Evolutionary conservation across 768 basidiomycete genomes (phyloP).

Genomic region (Psilocybe subaeruginosa): DNA sequence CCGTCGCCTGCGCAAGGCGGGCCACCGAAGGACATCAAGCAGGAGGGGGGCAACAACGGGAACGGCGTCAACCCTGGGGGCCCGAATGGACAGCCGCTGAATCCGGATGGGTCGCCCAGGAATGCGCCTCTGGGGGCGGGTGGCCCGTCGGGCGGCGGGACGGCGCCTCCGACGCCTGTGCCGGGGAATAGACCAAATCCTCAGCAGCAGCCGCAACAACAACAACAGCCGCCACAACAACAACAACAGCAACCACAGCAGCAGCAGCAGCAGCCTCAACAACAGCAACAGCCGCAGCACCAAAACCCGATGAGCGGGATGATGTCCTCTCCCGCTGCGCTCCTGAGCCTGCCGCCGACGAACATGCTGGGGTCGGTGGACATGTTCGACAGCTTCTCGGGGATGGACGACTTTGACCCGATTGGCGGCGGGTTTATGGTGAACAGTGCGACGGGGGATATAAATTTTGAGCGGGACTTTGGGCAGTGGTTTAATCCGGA

Average conservation of each 20-base stretch:
- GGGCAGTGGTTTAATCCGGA: constrained; percentile 74
- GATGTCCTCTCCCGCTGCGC: constrained; percentile 12
- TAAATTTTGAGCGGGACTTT: constrained; percentile 77
- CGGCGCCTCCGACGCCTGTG: constrained; percentile 29
- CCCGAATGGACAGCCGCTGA: neutral
- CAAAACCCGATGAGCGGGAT: constrained; percentile 7
- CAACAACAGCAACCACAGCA: constrained; percentile 11
- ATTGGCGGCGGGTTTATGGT: constrained; percentile 36
- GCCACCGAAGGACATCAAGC: constrained; percentile 13
- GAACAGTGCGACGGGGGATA: constrained; percentile 38
- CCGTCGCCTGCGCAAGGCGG: constrained; percentile 17
- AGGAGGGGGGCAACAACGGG: constrained; percentile 9
- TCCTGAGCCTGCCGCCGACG: constrained; percentile 8
- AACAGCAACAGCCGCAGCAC: constrained; percentile 1
- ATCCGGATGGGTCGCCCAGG: constrained; percentile 20
- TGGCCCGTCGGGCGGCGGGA: constrained; percentile 19
- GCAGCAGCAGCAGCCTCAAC: neutral
- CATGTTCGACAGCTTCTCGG: neutral
- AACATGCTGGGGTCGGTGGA: constrained; percentile 1
- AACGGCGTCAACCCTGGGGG: neutral
- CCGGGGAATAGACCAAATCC: constrained; percentile 25
- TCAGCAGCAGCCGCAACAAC: constrained; percentile 19
- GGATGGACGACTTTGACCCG: constrained; percentile 31
- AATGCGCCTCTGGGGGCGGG: constrained; percentile 7
- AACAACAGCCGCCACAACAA: constrained; percentile 8